These are phyloP conservation scores for Scleromitrula shiraiana DNA, from an alignment of 2,329 filamentous ascomycete species.

Conservation along the genomic window DNA sequence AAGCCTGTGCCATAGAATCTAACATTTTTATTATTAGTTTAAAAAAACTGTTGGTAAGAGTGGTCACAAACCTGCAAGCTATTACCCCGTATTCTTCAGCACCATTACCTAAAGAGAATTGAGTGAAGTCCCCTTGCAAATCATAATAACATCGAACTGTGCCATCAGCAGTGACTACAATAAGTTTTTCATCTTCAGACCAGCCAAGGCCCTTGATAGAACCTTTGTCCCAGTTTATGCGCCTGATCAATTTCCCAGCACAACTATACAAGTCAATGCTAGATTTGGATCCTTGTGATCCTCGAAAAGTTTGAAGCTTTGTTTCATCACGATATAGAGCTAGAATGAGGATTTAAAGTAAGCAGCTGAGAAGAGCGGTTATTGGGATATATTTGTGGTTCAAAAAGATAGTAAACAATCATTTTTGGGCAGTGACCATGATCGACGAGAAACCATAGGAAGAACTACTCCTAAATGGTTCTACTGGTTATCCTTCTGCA, in stretches of 20 bases:
- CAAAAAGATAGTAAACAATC: no score
- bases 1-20: constrained; percentile 85
- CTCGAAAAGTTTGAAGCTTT: constrained; percentile 73
- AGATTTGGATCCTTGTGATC: constrained; percentile 63
- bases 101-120: constrained; percentile 85
- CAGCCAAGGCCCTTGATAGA: constrained; percentile 83
- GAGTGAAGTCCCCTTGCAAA: constrained; percentile 88
- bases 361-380: neutral
- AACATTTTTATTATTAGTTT: neutral
- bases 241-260: constrained; percentile 78
- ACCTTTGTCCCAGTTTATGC: constrained; percentile 87
- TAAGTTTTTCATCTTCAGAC: constrained; percentile 89
- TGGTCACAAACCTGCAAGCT: constrained; percentile 57
- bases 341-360: constrained; percentile 34
- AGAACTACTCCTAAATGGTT: neutral
- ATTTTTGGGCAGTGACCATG: no score
- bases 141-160: constrained; percentile 82
- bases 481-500: no score
- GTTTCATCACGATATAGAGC: constrained; percentile 83
- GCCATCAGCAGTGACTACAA: constrained; percentile 84
- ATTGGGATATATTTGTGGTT: no score
- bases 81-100: constrained; percentile 82
- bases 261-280: constrained; percentile 93
- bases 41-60: neutral
- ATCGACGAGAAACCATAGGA: no score